Conservation (phyloP, 164 flowering plant genomes). For the Chloranthus sessilifolius region DNA sequence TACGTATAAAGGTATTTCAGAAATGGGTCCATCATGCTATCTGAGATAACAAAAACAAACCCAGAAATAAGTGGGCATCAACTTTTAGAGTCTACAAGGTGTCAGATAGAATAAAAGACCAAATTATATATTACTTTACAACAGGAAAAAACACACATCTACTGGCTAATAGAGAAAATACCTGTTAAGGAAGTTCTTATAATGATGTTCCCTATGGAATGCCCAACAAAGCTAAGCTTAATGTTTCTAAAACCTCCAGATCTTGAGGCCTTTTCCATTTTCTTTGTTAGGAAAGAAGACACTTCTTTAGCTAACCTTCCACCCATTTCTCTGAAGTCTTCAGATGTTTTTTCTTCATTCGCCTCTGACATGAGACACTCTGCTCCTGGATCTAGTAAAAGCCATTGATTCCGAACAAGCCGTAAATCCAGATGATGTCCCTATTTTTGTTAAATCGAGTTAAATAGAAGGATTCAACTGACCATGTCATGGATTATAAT, state of each 20-base stretch:
- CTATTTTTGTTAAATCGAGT: slow-evolving; percentile 28
- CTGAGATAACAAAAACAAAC: slow-evolving; percentile 46
- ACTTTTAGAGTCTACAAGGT: too few relatives aligned
- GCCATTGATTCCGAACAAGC: slow-evolving; percentile 98
- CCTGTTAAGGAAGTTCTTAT: slow-evolving; percentile 87
- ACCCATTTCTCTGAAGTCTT: slow-evolving; percentile 94
- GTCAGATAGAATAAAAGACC: neutral
- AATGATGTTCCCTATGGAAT: slow-evolving; percentile 94
- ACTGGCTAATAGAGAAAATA: slow-evolving; percentile 14
- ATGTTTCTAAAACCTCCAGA: slow-evolving; percentile 55
- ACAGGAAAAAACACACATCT: neutral
- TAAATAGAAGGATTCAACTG: slow-evolving; percentile 7
- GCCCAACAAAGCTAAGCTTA: slow-evolving; percentile 96
- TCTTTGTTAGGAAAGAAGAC: slow-evolving; percentile 66
- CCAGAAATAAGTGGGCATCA: too few relatives aligned
- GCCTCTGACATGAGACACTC: slow-evolving; percentile 92
- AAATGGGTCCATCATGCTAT: slow-evolving; percentile 78
- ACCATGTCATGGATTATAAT: neutral
- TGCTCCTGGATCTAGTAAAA: slow-evolving; percentile 81
- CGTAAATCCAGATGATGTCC: slow-evolving; percentile 99
- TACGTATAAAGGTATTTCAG: slow-evolving; percentile 71
- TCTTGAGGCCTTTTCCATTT: slow-evolving; percentile 77
- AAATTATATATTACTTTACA: slow-evolving; percentile 4
- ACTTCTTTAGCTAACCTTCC: slow-evolving; percentile 87
- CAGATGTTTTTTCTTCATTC: slow-evolving; percentile 91